A percentile compares a stretch with the other conserved stretches of the same genome.
Evolutionary conservation across 495 filamentous ascomycete genomes (phyloP).

Genomic region (Xylaria acuta): DNA sequence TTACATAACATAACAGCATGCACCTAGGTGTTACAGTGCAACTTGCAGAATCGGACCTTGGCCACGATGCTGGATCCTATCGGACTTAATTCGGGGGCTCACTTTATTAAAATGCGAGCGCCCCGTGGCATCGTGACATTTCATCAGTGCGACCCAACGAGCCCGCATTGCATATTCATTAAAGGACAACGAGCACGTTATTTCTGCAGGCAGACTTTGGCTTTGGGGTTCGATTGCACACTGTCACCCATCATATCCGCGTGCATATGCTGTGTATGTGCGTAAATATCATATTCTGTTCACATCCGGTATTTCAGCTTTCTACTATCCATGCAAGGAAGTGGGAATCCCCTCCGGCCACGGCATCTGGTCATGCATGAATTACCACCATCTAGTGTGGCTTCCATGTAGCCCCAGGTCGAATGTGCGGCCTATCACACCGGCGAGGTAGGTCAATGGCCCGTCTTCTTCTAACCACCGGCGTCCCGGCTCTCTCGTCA

Average conservation of each 20-base stretch:
- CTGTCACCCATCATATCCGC: conserved; percentile 18
- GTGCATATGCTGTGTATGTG: conserved; percentile 13
- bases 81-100: conserved; percentile 28
- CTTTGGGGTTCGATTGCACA: conserved; percentile 20
- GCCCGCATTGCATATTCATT: conserved; percentile 17
- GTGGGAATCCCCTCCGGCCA: conserved; percentile 20
- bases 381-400: conserved; percentile 18
- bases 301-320: conserved; percentile 14
- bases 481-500: conserved; percentile 11
- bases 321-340: not conserved
- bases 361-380: conserved; percentile 27
- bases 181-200: conserved; percentile 26
- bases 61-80: conserved; percentile 20
- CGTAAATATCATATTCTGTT: conserved; percentile 7
- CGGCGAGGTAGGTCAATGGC: conserved; percentile 8
- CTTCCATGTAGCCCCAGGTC: not conserved
- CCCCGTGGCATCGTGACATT: conserved; percentile 26
- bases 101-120: conserved; percentile 16
- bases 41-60: conserved; percentile 21
- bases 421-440: conserved; percentile 17
- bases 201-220: conserved; percentile 25
- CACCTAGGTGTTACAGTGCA: conserved; percentile 7
- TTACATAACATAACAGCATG: conserved; percentile 24
- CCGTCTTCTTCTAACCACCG: conserved; percentile 13
- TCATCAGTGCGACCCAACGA: conserved; percentile 22